phyloP scores from a whole-genome alignment of 257 asterid genomes.

The Henckelia pumila region DNA sequence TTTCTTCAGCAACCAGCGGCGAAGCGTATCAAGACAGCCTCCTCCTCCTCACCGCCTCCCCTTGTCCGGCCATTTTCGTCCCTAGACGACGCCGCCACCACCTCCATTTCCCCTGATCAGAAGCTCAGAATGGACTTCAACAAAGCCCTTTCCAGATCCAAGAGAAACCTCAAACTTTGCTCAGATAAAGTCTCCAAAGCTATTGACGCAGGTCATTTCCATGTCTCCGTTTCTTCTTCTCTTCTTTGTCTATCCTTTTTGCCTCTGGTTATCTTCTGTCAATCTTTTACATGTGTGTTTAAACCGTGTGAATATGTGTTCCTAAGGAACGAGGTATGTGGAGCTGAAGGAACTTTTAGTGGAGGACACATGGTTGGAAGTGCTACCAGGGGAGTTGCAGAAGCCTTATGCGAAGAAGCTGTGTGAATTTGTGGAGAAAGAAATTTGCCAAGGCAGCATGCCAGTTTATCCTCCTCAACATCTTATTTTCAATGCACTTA shows the following conservation, averaged over 20 bases:
- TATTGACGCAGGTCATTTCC: constrained; percentile 35
- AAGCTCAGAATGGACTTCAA: constrained; percentile 62
- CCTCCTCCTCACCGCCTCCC: constrained; percentile 45
- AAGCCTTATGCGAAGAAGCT: constrained; percentile 68
- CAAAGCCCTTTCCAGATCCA: constrained; percentile 72
- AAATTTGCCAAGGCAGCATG: constrained; percentile 45
- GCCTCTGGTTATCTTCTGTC: background rate
- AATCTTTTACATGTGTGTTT: background rate
- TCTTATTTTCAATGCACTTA: constrained; percentile 78
- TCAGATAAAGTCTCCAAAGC: constrained; percentile 51
- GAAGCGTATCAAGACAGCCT: constrained; percentile 63
- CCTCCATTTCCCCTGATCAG: constrained; percentile 54
- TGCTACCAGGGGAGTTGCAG: constrained; percentile 63
- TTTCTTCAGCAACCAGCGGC: constrained; percentile 69
- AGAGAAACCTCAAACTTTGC: constrained; percentile 66
- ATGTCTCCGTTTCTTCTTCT: constrained; percentile 4
- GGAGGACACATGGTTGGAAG: constrained; percentile 76
- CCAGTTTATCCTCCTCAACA: constrained; percentile 90
- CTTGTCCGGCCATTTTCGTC: constrained; percentile 30
- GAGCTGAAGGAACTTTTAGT: constrained; percentile 75
- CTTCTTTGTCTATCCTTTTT: no score
- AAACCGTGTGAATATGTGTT: constrained; percentile 19
- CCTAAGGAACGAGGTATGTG: constrained; percentile 43
- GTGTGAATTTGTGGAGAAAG: constrained; percentile 59
- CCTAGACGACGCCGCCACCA: constrained; percentile 28